phyloP scores from a whole-genome alignment of 805 yeast species.

The Candida ipomoeae region DNA sequence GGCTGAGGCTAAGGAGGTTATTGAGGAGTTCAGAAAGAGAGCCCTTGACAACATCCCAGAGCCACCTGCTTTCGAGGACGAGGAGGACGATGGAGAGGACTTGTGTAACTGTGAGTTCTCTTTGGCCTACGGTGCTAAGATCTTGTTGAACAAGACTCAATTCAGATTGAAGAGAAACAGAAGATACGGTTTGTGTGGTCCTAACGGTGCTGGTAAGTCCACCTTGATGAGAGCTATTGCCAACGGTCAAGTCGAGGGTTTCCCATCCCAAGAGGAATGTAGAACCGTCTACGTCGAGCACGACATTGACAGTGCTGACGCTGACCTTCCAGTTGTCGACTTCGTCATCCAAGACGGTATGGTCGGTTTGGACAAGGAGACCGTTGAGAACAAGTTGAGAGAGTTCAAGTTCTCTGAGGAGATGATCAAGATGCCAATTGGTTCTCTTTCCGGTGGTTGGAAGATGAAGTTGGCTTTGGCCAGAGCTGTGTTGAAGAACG shows the following conservation, averaged over 20 bases:
- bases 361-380: constrained; percentile 67
- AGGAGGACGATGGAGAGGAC: constrained; percentile 98
- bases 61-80: constrained; percentile 93
- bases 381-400: constrained; percentile 65
- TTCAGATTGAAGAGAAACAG: constrained; percentile 98
- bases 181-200: constrained; percentile 94
- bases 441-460: constrained; percentile 99
- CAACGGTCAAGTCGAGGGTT: constrained; percentile 98
- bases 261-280: constrained; percentile 99
- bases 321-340: constrained; percentile 90
- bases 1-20: constrained; percentile 80
- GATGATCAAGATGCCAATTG: constrained; percentile 91
- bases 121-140: constrained; percentile 99
- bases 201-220: constrained; percentile 52
- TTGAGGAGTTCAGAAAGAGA: constrained; percentile 92
- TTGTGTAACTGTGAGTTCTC: constrained; percentile 99
- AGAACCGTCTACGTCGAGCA: constrained; percentile 99
- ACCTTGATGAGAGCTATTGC: constrained; percentile 92
- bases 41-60: constrained; percentile 98
- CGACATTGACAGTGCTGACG: constrained; percentile 97
- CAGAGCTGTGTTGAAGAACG: constrained; percentile 97
- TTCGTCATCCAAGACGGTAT: constrained; percentile 84
- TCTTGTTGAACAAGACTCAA: constrained; percentile 98
- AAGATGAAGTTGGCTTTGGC: constrained; percentile 99
- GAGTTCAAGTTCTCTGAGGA: constrained; percentile 94